Conservation (phyloP, 2,329 filamentous ascomycete species). For the Colletotrichum liriopes region DNA sequence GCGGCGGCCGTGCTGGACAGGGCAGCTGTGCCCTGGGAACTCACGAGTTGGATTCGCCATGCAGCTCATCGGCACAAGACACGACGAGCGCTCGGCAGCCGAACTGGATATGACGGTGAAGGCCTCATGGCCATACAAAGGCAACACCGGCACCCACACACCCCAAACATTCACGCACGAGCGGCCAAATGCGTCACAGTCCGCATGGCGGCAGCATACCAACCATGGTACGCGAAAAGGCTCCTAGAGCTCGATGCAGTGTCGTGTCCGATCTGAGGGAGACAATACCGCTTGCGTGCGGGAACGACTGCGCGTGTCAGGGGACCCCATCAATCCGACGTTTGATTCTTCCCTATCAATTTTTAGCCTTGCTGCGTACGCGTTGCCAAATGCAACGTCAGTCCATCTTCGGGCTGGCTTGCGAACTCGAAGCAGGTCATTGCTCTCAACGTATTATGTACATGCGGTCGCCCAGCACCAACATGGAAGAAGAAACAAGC, state of each 20-base stretch:
- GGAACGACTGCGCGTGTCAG: constrained; percentile 6
- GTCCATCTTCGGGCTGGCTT: constrained; percentile 27
- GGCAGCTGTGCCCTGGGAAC: neutral
- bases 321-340: constrained; percentile 10
- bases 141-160: constrained; percentile 14
- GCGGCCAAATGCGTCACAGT: constrained; percentile 1
- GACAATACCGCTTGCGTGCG: constrained; percentile 2
- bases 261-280: constrained; percentile 20
- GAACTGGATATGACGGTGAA: constrained; percentile 29
- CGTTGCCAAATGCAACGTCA: constrained; percentile 8
- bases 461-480: neutral
- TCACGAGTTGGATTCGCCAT: constrained; percentile 9
- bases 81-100: constrained; percentile 11
- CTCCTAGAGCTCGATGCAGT: constrained; percentile 21
- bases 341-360: constrained; percentile 9
- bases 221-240: constrained; percentile 6
- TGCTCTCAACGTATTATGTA: neutral
- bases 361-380: constrained; percentile 14
- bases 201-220: constrained; percentile 17
- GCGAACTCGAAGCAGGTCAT: constrained; percentile 9
- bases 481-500: neutral
- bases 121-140: constrained; percentile 6
- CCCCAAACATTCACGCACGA: constrained; percentile 11
- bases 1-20: neutral
- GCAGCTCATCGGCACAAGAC: constrained; percentile 27